These are phyloP conservation scores for Fraxinus quadrangulata DNA, from an alignment of 257 asterid genomes.

Conservation along the genomic window DNA sequence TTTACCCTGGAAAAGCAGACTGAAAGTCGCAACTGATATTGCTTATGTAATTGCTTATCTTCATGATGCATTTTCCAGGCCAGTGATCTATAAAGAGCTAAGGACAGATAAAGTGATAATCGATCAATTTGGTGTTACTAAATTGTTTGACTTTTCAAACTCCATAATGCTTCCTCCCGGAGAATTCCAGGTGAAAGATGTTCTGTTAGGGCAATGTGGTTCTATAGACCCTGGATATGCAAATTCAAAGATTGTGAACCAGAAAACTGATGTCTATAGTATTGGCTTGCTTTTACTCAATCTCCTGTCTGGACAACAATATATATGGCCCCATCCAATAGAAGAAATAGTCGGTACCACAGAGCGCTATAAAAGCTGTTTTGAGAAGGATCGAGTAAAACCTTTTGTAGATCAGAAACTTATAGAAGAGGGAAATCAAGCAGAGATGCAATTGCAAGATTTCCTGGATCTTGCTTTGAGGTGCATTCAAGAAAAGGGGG, in stretches of 20 bases:
- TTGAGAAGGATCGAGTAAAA: neutral
- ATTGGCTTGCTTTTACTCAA: constrained; percentile 16
- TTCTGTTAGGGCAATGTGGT: neutral
- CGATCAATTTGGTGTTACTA: constrained; percentile 22
- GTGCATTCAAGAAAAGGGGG: constrained; percentile 14
- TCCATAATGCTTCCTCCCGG: constrained; percentile 21
- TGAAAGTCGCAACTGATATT: constrained; percentile 23
- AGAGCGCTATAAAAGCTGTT: neutral
- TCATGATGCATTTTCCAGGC: constrained; percentile 21
- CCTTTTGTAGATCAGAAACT: neutral
- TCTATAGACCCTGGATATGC: constrained; percentile 3
- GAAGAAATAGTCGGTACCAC: neutral
- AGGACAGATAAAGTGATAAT: constrained; percentile 17
- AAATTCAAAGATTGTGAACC: neutral
- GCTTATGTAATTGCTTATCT: constrained; percentile 25
- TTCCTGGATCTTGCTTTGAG: constrained; percentile 16
- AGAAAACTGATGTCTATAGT: constrained; percentile 20
- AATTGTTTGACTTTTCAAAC: neutral
- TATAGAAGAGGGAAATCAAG: neutral
- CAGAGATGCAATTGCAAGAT: constrained; percentile 8
- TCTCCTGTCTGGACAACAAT: neutral
- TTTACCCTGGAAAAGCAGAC: constrained; percentile 15
- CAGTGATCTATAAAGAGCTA: constrained; percentile 13
- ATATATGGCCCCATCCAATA: too few species aligned
- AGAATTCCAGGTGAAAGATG: constrained; percentile 8